phyloP scores from a whole-genome alignment of 2,329 filamentous ascomycete species.

The Diaporthe citriasiana region DNA sequence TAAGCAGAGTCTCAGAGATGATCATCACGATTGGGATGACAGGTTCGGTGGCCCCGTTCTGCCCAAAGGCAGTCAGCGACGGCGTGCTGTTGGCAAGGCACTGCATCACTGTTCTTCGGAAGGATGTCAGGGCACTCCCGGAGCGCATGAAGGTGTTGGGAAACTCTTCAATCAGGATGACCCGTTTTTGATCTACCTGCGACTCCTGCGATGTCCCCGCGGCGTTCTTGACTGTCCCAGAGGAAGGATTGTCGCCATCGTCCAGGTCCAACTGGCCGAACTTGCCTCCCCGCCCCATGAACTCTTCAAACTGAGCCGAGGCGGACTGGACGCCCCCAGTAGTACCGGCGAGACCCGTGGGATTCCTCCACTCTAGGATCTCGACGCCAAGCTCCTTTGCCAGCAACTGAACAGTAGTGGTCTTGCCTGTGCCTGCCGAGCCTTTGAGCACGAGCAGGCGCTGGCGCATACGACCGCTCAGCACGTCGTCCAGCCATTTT shows the following conservation, averaged over 20 bases:
- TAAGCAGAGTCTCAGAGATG: conserved; percentile 90
- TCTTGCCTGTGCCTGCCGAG: conserved; percentile 92
- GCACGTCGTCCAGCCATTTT: conserved; percentile 83
- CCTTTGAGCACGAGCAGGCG: conserved; percentile 89
- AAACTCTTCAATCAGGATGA: conserved; percentile 86
- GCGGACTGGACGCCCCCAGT: conserved; percentile 77
- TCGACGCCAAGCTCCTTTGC: conserved; percentile 83
- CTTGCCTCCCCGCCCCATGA: conserved; percentile 83
- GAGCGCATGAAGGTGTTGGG: conserved; percentile 80
- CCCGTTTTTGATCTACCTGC: conserved; percentile 56
- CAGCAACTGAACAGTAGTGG: conserved; percentile 84
- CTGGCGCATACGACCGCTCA: conserved; percentile 75
- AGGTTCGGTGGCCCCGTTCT: conserved; percentile 57
- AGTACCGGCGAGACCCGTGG: conserved; percentile 70
- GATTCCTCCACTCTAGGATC: conserved; percentile 92
- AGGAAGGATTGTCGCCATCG: conserved; percentile 46
- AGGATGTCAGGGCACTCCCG: conserved; percentile 75
- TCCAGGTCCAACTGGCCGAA: conserved; percentile 77
- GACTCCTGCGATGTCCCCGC: background rate
- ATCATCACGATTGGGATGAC: conserved; percentile 86
- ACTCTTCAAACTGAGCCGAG: conserved; percentile 90
- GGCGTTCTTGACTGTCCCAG: conserved; percentile 45
- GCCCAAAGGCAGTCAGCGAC: conserved; percentile 63
- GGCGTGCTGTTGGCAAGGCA: conserved; percentile 80
- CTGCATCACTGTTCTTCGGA: conserved; percentile 81